phyloP scores from a whole-genome alignment of 2,329 filamentous ascomycete genomes.

The Phialophora macrospora region DNA sequence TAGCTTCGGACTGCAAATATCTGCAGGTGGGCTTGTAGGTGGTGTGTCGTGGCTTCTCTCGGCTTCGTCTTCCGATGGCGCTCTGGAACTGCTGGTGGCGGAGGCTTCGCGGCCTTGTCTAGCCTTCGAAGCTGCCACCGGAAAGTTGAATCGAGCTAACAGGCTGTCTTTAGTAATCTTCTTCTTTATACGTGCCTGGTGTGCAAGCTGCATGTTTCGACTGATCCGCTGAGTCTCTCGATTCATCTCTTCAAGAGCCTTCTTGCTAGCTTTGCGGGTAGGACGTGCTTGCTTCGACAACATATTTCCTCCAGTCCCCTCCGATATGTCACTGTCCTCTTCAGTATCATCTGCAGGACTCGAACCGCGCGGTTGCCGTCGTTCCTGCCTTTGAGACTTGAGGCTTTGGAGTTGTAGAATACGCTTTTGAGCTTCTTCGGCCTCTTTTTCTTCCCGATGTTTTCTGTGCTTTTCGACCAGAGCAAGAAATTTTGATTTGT shows the following conservation, averaged over 20 bases:
- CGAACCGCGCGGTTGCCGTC: constrained; percentile 40
- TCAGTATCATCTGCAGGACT: constrained; percentile 49
- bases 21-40: constrained; percentile 67
- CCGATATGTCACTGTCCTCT: constrained; percentile 62
- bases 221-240: constrained; percentile 90
- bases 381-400: constrained; percentile 38
- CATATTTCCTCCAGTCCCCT: constrained; percentile 67
- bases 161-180: constrained; percentile 83
- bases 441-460: constrained; percentile 71
- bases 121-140: constrained; percentile 33
- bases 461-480: constrained; percentile 74
- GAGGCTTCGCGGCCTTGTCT: constrained; percentile 41
- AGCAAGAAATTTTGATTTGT: constrained; percentile 68
- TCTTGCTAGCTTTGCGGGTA: constrained; percentile 87
- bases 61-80: constrained; percentile 51
- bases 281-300: constrained; percentile 67
- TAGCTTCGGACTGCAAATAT: constrained; percentile 2
- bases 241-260: constrained; percentile 91
- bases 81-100: constrained; percentile 58
- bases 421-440: constrained; percentile 53
- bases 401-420: constrained; percentile 43
- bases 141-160: constrained; percentile 81
- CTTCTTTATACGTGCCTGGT: constrained; percentile 88
- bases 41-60: constrained; percentile 63
- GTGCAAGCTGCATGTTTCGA: constrained; percentile 86